Base-by-base conservation (phyloP, 2,329 filamentous ascomycete species). In the Fusarium sp. region DNA sequence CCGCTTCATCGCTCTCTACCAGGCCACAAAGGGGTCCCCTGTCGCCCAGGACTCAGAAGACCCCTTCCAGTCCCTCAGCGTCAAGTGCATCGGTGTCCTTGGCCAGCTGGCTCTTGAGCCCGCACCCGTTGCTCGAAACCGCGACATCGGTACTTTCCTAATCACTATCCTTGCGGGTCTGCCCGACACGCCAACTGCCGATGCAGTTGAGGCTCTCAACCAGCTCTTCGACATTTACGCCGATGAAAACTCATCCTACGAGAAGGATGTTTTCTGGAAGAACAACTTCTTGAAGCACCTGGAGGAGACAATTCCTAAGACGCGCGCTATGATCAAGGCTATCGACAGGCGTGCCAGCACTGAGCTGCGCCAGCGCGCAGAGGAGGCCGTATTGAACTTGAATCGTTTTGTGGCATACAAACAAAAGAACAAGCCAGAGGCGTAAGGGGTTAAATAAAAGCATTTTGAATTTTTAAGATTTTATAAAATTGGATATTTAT, bases 151-250 rank as follows among this genome's bases (percentile, higher is more conserved):
- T 47, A 80, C 85, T 17, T 91, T 91, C 75, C 79, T 92, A 48
- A 66, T 91, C 53, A 86, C 83, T 3, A 75, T 88, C 7, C 77
- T 90, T 32, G 79, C 82, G 32, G 77, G 77, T 11, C 78, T 86
- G 19, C 85, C 87, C 7, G 79, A 83, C 44, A 85, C 84, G 1
- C 81, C 86, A 3, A 77, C 83, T 3, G 88, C 87, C 3, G 87
- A 90, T 45, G 82, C 82, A 7, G 83, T 91, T 32, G 89, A 91
- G 78, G 86, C 87, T 17, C 78, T 91, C 43, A 87, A 91, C 77
- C 87, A 90, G 75, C 65, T 92, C 19, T 90, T 90, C 68, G 89
- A 91, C 69, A 83, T 92, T 9, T 92, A 91, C 76, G 85, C 83
- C 25, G 87, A 91, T 73, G 87, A 88, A 75, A 82, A 81, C 14